A percentile compares a stretch with the other conserved stretches of the same genome.
Evolutionary conservation across 345 rosid genomes (phyloP).

Genomic region (Bruguiera sexangula): DNA sequence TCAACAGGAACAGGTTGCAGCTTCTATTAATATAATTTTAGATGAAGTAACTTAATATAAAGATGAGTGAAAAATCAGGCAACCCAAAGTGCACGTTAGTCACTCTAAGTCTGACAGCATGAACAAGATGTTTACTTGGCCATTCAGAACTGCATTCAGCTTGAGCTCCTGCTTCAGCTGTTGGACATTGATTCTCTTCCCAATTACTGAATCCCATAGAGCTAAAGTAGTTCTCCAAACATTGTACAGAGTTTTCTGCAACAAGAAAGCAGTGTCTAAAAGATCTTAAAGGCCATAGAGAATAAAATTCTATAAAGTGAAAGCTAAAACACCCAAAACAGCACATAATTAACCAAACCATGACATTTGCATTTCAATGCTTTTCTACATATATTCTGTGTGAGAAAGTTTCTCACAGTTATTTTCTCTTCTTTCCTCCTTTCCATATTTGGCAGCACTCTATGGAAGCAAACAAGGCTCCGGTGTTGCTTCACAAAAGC

Average conservation of each 20-base stretch:
- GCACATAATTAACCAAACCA: conserved; percentile 3
- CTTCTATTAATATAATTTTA: conserved; percentile 1
- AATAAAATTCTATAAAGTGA: not conserved
- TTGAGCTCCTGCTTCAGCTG: conserved; percentile 69
- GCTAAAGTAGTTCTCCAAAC: conserved; percentile 66
- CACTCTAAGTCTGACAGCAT: not conserved
- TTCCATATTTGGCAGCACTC: not conserved
- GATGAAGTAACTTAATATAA: not conserved
- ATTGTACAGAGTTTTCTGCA: conserved; percentile 66
- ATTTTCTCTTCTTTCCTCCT: not conserved
- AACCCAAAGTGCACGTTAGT: not conserved
- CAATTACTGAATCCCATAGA: conserved; percentile 63
- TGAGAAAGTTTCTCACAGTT: not conserved
- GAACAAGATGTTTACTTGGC: conserved; percentile 55
- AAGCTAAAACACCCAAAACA: not conserved
- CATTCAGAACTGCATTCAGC: conserved; percentile 60
- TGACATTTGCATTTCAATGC: not conserved
- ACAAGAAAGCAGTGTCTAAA: conserved; percentile 22
- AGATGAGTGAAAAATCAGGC: not conserved
- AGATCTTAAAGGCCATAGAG: conserved; percentile 5
- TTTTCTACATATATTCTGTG: not conserved
- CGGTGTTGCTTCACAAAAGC: not conserved
- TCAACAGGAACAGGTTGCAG: not conserved
- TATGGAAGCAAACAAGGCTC: not conserved
- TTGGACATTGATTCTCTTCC: conserved; percentile 64